Conservation (phyloP, 208 protist species). For the Wallacemonas sp. region DNA sequence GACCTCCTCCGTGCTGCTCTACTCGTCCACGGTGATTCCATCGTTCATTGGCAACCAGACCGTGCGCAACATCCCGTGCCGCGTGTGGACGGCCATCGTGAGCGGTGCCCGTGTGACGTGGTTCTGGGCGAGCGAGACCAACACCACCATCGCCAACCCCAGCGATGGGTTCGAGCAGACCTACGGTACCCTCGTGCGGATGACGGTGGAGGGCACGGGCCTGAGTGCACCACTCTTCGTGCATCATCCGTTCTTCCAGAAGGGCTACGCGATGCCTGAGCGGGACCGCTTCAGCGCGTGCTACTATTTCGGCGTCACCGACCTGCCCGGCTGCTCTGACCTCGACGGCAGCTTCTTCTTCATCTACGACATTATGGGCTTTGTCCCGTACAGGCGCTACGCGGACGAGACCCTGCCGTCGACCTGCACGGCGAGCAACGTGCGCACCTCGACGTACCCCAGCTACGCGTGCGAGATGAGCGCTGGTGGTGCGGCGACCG, state of each 20-base stretch:
- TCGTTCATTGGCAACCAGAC: conserved; percentile 45
- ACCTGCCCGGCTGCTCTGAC: conserved; percentile 16
- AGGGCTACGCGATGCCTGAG: conserved; percentile 33
- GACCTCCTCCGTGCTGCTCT: conserved; percentile 24
- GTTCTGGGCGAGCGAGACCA: conserved; percentile 31
- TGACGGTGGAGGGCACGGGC: conserved; percentile 34
- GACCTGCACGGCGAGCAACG: conserved; percentile 6
- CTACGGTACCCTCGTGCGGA: conserved; percentile 35
- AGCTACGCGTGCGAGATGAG: conserved; percentile 23
- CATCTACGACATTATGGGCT: conserved; percentile 47
- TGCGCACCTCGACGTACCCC: conserved; percentile 22
- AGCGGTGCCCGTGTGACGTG: conserved; percentile 35
- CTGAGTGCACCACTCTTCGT: conserved; percentile 34
- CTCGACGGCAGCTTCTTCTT: conserved; percentile 18
- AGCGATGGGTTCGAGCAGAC: background rate
- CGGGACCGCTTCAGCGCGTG: conserved; percentile 24
- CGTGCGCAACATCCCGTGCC: conserved; percentile 42
- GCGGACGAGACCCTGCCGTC: conserved; percentile 6
- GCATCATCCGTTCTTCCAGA: conserved; percentile 53
- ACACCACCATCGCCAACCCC: background rate
- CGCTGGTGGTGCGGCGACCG: conserved; percentile 6
- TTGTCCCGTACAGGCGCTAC: conserved; percentile 22
- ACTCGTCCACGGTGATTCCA: conserved; percentile 11
- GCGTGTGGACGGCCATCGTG: conserved; percentile 33
- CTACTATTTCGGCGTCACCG: conserved; percentile 19